Base-by-base conservation (phyloP, 225 moss, liverwort and hornwort genomes). In the Physcomitrellopsis africana region DNA sequence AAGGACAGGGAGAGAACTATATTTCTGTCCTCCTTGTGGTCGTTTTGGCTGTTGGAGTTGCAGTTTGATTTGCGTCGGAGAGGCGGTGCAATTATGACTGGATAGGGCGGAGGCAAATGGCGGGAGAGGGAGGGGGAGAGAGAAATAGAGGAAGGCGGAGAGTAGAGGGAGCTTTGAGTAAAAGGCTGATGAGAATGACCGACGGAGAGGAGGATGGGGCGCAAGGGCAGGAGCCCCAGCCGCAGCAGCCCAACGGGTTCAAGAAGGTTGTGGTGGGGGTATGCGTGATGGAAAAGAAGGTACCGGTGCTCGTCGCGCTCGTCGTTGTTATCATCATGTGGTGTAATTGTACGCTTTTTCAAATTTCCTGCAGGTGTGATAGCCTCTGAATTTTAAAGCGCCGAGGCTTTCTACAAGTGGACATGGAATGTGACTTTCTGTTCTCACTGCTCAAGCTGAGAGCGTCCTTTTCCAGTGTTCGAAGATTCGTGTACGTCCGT, bases 231-330 rank as follows among this genome's bases (percentile, higher is more conserved):
- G 67, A 57, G n/a, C 70, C 49, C 23, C 63, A 67, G 48, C 64
- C 27, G 59, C 60, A 52, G 75, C 60, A 66, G 46, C 42, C 19
- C 43, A 67, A 65, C 11, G 81, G 59, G 70, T 89, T 79, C 56
- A 79, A 78, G 65, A 89, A 89, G 73, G 86, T 89, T 77, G 86
- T 89, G 51, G 86, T 89, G 3, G 89, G 89, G 24, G 89, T 89
- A 76, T 89, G 89, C 84, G 89, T 89, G 83, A 86, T 89, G 89
- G 89, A 89, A 84, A 89, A 89, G 75, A 89, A 89, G 89, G 89
- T 89, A 56, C 70, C 64, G 69, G 49, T 58, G 59, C 61, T 16
- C 24, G 57, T 14, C 3, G 72, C 17, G 24, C 43, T 22, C 23
- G 67, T 41, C 43, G 55, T 69, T 48, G 46, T 76, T 27, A 18